Base-by-base conservation (phyloP, 2,329 filamentous ascomycete genomes). In the Ceratocystis lukuohia region DNA sequence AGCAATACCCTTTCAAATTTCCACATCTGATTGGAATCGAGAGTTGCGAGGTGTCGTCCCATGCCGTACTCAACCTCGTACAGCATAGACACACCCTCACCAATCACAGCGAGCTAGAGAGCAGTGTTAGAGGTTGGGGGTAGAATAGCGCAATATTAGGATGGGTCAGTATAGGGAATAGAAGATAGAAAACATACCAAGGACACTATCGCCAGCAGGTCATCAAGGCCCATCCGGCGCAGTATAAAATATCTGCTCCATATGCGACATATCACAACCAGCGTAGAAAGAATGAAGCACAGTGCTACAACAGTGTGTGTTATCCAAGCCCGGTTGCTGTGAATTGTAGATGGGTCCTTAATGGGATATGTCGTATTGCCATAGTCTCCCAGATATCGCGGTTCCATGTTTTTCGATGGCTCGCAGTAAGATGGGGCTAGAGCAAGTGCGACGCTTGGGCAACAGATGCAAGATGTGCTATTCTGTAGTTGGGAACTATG, bases 231-330 rank as follows among this genome's bases (percentile, higher is more conserved):
- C 22, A 72, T 66, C 28, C 70, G 67, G 22, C 69, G 64, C 17
- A 73, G 69, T 33, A 73, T 68, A 15, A 69, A 68, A 5, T 69
- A 69, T 41, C 73, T 66, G 22, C 70, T 72, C 62, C 70, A 73
- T 20, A 71, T 63, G 37, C 73, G 69, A 17, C 71, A 37, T 3
- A 61, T 64, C n/a, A 72, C 69, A 62, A 70, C 69, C 2, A 68
- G n/a, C 0, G 69, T 65, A 1, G 70, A 53, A 10, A 72, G 56
- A 12, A 65, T 22, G 7, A 71, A 56, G 28, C 70, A 71, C 59
- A 72, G 67, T 3, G 68, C 66, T 20, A 69, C 69, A 3, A 68
- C 66, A 17, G 66, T 66, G 22, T 70, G 64, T 33, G 70, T 63
- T 7, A 68, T 67, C 61, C 67, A 65, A 8, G 67, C 66, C 33